Conservation (phyloP, 1,284 basidiomycete species). For the Tausonia pullulans region DNA sequence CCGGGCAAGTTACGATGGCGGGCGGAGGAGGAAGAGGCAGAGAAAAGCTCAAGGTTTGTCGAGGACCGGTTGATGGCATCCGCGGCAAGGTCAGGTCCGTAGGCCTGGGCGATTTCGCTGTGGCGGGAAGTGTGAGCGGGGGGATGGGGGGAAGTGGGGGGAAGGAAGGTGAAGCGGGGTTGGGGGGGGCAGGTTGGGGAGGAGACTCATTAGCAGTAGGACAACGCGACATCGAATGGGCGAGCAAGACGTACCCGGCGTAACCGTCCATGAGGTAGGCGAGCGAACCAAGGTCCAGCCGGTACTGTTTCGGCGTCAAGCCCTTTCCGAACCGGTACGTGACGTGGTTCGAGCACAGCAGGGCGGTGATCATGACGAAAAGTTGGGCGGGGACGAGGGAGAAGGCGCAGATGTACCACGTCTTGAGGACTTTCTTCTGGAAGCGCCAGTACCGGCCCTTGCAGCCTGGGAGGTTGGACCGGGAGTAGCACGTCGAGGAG, state of each 20-base stretch:
- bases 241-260: conserved; percentile 42
- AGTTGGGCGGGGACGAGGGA: conserved; percentile 54
- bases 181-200: neutral
- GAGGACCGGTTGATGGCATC: conserved; percentile 30
- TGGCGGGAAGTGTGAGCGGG: no score
- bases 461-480: conserved; percentile 53
- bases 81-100: conserved; percentile 31
- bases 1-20: neutral
- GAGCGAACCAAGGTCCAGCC: conserved; percentile 51
- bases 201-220: neutral
- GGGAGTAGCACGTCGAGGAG: conserved; percentile 52
- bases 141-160: neutral
- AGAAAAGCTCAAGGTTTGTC: conserved; percentile 21
- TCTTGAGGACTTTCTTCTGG: conserved; percentile 45
- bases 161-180: neutral
- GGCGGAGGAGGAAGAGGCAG: neutral
- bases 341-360: conserved; percentile 60
- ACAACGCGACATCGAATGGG: neutral
- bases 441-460: conserved; percentile 52
- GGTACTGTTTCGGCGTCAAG: conserved; percentile 60
- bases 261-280: conserved; percentile 62
- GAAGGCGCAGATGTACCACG: conserved; percentile 52
- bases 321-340: conserved; percentile 67
- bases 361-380: conserved; percentile 48
- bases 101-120: conserved; percentile 35